These are phyloP conservation scores for Fomitiporia mediterranea DNA, from an alignment of 1,284 basidiomycete species.

Conservation along the genomic window DNA sequence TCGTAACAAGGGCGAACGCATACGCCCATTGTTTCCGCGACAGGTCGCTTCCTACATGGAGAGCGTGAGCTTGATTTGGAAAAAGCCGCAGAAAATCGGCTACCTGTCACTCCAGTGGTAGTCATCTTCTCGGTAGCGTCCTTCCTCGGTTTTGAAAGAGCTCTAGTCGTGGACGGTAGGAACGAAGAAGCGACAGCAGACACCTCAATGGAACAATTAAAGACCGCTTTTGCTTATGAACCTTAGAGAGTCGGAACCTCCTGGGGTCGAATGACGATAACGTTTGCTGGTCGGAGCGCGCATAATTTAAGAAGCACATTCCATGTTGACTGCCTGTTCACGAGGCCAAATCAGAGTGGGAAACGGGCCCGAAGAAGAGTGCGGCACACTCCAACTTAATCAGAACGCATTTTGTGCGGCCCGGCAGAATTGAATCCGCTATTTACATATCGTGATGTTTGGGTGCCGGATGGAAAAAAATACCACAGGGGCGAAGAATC, in stretches of 20 bases:
- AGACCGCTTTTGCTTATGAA: not conserved
- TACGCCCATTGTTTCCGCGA: conserved; percentile 44
- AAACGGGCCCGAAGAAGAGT: not conserved
- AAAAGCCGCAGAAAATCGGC: not conserved
- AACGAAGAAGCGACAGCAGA: not conserved
- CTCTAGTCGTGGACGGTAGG: not conserved
- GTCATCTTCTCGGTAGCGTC: conserved; percentile 1
- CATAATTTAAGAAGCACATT: not conserved
- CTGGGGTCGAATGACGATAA: not conserved
- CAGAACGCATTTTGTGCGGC: not conserved
- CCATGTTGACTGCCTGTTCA: not conserved
- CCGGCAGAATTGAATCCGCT: not conserved
- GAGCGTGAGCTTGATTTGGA: too few species aligned
- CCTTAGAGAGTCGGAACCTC: not conserved
- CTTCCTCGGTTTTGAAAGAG: not conserved
- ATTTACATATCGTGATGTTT: not conserved
- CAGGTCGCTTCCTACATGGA: conserved; percentile 35
- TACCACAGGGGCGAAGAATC: not conserved
- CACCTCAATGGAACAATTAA: not conserved
- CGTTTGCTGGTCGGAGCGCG: not conserved
- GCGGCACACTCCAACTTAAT: not conserved
- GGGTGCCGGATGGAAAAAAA: not conserved
- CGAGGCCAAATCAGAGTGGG: not conserved
- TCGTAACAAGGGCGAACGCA: conserved; percentile 70
- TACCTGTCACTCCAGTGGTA: conserved; percentile 12